phyloP scores from a whole-genome alignment of 176 grass and related monocot species.

The Zea mays region Zm-B73-REFERENCE-NAM-5.0 NC_050105.1:119447001-119447500 shows the following conservation, averaged over 20 bases:
- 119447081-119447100: not conserved
- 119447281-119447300: conserved; percentile 41
- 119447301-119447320: conserved; percentile 32
- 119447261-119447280: conserved; percentile 39
- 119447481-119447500: conserved; percentile 94
- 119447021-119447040: not conserved
- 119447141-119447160: too few species aligned
- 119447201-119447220: not conserved
- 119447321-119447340: conserved; percentile 36
- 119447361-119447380: conserved; percentile 24
- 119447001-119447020: not conserved
- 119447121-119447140: not conserved
- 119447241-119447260: conserved; percentile 37
- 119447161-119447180: not conserved
- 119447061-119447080: not conserved
- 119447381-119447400: conserved; percentile 27
- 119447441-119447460: not conserved
- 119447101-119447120: not conserved
- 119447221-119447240: not conserved
- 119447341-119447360: conserved; percentile 6
- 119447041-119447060: not conserved
- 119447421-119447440: not conserved
- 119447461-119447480: conserved; percentile 61
- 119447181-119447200: not conserved
- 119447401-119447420: not conserved